Conservation (phyloP, 2,329 filamentous ascomycete genomes). For the Nothophoma quercina region DNA sequence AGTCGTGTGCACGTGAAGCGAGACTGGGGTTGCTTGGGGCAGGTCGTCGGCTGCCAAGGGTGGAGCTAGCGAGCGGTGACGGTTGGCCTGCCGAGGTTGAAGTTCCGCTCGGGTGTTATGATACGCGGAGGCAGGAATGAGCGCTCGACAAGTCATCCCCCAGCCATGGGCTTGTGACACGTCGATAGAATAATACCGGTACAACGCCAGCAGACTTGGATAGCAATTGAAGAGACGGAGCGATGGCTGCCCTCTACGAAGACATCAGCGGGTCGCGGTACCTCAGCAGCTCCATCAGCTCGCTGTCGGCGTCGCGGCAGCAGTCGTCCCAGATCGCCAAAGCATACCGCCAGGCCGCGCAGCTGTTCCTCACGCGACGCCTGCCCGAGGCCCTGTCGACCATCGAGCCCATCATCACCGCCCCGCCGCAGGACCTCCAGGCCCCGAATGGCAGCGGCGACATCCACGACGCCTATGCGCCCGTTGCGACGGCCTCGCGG, state of each 20-base stretch:
- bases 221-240: too few species aligned
- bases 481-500: constrained; percentile 79
- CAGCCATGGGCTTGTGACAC: constrained; percentile 16
- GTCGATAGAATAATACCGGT: too few species aligned
- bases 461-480: constrained; percentile 60
- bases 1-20: constrained; percentile 6
- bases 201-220: too few species aligned
- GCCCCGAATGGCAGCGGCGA: constrained; percentile 26
- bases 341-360: constrained; percentile 91
- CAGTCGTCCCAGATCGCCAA: constrained; percentile 81
- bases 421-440: constrained; percentile 42
- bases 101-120: constrained; percentile 12
- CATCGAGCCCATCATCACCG: constrained; percentile 81
- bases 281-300: constrained; percentile 73
- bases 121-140: constrained; percentile 15
- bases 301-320: constrained; percentile 71
- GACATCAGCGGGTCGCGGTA: constrained; percentile 63
- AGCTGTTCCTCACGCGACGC: constrained; percentile 92
- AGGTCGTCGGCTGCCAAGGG: background rate
- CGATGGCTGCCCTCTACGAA: constrained; percentile 60
- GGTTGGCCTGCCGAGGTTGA: constrained; percentile 15
- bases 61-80: constrained; percentile 6
- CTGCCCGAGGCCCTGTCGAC: constrained; percentile 88
- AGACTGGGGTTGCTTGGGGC: background rate
- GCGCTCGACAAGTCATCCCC: background rate